Base-by-base conservation (phyloP, 768 basidiomycete species). In the Dentipellis fragilis region DNA sequence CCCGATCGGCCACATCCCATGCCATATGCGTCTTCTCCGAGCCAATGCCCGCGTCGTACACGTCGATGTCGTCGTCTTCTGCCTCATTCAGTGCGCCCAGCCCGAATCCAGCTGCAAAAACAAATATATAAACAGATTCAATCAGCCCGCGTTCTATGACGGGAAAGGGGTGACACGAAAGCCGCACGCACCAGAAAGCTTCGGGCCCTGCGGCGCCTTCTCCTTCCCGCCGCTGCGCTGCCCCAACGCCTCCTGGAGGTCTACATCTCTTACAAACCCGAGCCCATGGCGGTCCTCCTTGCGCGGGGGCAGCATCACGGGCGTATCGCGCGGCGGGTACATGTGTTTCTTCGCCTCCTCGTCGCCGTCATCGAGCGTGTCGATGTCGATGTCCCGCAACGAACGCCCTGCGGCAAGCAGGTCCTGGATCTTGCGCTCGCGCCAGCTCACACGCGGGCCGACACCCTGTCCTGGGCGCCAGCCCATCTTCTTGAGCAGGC, bases 401-500 rank as follows among this genome's bases (percentile, higher is more conserved):
- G 66, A 61, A 52, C 47, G 64, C 53, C 55, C 69, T 37, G 72
- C 71, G 29, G 62, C 68, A 56, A 80, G 80, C 11, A 77, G 67
- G 66, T 89, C 84, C 66, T 94, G 90, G 16, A 80, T 70, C 60
- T 79, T 83, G 46, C 87, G 82, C 64, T 89, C 83, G 37, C 81
- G 77, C 59, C 86, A 78, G 4, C 90, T 83, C 34, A 98, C 75
- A 10, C 95, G 80, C 4, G 94, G 93, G 0, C 95, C 96, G 17
- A 98, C 83, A 11, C 95, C 96, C 69, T 94, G 93, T 1, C 94
- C 96, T 0, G 83, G 69, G 42, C 86, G 76, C 95, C 96, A 97
- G 0, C 96, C 95, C 87, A 97, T 93, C 71, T 92, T 94, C 72
- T 85, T 87, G 54, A 99, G 77, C 7, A 98, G 82, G 37, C 83